phyloP scores from a whole-genome alignment of 2,329 filamentous ascomycete genomes.

The Xylogone sp. region DNA sequence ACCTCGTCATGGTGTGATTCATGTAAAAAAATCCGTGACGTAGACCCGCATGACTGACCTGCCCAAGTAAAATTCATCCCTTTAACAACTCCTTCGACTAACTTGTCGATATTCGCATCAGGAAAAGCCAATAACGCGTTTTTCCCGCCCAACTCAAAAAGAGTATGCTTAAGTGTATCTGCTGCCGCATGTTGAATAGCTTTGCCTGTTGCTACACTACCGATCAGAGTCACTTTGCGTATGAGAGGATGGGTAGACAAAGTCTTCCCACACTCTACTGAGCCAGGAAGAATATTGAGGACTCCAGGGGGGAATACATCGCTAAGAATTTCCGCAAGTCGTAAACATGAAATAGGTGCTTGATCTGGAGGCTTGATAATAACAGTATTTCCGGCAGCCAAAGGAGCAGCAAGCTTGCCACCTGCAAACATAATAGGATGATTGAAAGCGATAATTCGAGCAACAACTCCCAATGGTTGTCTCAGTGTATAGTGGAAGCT shows the following conservation, averaged over 20 bases:
- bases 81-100: conserved; percentile 56
- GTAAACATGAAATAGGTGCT: conserved; percentile 57
- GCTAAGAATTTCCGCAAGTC: conserved; percentile 60
- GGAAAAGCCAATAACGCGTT: conserved; percentile 57
- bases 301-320: conserved; percentile 51
- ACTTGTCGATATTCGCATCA: conserved; percentile 59
- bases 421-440: conserved; percentile 69
- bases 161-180: conserved; percentile 57
- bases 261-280: conserved; percentile 26
- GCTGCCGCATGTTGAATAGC: conserved; percentile 53
- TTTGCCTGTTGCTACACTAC: conserved; percentile 30
- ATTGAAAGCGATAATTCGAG: conserved; percentile 72
- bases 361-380: conserved; percentile 61
- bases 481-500: conserved; percentile 73
- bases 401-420: conserved; percentile 67
- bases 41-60: conserved; percentile 58
- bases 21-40: conserved; percentile 58
- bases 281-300: conserved; percentile 32
- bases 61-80: conserved; percentile 51
- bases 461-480: conserved; percentile 71
- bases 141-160: conserved; percentile 61
- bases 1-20: conserved; percentile 56
- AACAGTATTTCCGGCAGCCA: conserved; percentile 54
- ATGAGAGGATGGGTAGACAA: conserved; percentile 32
- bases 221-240: conserved; percentile 35